Evolutionary conservation across 106 monocot genomes (phyloP), one percentile per base, ranked within the genome.

Genomic region (Dendrobium officinale): DNA sequence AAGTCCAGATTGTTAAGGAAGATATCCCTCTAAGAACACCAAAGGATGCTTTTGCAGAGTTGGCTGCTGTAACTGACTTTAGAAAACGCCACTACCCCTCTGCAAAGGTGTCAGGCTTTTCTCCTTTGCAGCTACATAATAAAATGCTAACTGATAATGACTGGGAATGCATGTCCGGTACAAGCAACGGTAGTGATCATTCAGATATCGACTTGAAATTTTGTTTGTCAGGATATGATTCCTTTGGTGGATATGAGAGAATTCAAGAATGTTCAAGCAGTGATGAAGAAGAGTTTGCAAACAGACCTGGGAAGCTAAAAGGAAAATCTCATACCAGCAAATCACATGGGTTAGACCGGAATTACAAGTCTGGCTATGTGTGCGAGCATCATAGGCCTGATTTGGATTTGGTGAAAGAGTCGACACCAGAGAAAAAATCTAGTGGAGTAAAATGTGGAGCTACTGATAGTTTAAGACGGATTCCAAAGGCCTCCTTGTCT

Each of bases 1-100:
- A 99, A 86, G 86, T 99, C 66, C 89, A 95, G 87, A 95, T 99
- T 45, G 64, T 99, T 76, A 77, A 93, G 79, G 98, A 99, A 90
- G 98, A 93, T 86, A 58, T 77, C 70, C 95, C 98, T 80, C 45
- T 88, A 59, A 86, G 90, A 86, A 99, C 93, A 42, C 98, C 98
- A 84, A 99, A 73, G 78, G 88, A 81, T 85, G 93, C 95, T 75
- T 90, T 99, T 87, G 91, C 79, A 41, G 86, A 83, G 29, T 84
- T 95, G 80, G 91, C 91, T 79, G 85, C 91, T 59, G 82, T 90
- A 41, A 43, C 72, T 17, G 91, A 88, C 66, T 76, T 67, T 19
- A 79, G 49, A 6, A 80, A 56, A 47, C 75, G 72, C 26, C 56
- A 51, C 67, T 51, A 40, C 72, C 56, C 86, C 59, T 85, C 24